These are phyloP conservation scores for Capsicum baccatum DNA, from an alignment of 257 asterid genomes.

Conservation along the genomic window DNA sequence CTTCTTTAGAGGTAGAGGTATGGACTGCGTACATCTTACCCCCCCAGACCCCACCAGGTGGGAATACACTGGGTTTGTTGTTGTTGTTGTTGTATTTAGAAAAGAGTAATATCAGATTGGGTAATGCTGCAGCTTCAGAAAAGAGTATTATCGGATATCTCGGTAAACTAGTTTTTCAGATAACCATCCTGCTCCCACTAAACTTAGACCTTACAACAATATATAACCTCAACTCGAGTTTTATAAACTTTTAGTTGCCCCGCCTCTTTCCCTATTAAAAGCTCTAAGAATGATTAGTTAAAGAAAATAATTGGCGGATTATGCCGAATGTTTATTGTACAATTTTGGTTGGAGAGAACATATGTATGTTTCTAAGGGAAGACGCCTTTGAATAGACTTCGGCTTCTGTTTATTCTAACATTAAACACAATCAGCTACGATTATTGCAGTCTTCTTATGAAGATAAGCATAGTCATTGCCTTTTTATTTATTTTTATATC, in stretches of 20 bases:
- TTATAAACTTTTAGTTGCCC: neutral
- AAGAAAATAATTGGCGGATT: neutral
- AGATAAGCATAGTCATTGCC: neutral
- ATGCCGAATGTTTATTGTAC: neutral
- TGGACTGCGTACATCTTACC: too few species aligned
- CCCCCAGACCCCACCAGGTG: too few species aligned
- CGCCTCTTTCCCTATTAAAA: neutral
- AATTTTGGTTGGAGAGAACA: neutral
- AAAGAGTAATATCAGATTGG: neutral
- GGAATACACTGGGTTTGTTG: too few species aligned
- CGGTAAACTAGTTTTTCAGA: slow-evolving; percentile 2
- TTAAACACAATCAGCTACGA: neutral
- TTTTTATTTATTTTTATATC: neutral
- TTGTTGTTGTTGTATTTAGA: too few species aligned
- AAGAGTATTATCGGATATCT: neutral
- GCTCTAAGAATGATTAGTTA: neutral
- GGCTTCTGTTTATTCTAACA: neutral
- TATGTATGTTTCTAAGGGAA: neutral
- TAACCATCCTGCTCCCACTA: neutral
- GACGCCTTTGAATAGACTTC: neutral
- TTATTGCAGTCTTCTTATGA: neutral
- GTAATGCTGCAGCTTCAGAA: too few species aligned
- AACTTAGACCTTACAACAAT: neutral
- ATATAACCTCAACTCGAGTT: neutral
- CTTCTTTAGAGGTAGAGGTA: too few species aligned